phyloP scores from a whole-genome alignment of 192 early-diverging fungal genomes.

The Backusella tuberculispora region DNA sequence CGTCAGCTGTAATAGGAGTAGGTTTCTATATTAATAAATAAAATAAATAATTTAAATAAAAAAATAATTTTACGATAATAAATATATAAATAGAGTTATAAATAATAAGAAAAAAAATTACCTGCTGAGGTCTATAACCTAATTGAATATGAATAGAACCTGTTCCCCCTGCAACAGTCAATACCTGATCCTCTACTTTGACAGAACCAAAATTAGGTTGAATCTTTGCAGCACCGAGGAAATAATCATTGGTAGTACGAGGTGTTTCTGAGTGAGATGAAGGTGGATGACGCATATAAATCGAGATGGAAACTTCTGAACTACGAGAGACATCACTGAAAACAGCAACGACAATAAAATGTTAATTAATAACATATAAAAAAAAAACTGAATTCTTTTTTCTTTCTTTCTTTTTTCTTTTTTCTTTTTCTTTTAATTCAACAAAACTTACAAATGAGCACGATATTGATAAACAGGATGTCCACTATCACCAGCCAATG shows the following conservation, averaged over 20 bases:
- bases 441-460: slow-evolving; percentile 69
- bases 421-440: not conserved
- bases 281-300: slow-evolving; percentile 59
- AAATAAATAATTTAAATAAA: not conserved
- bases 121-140: slow-evolving; percentile 70
- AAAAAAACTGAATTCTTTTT: not conserved
- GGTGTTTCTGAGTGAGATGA: slow-evolving; percentile 43
- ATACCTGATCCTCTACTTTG: slow-evolving; percentile 40
- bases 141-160: slow-evolving; percentile 76
- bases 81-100: not conserved
- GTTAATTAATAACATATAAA: too few species aligned
- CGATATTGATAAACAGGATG: slow-evolving; percentile 80
- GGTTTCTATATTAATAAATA: slow-evolving; percentile 51
- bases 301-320: slow-evolving; percentile 61
- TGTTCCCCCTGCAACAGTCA: slow-evolving; percentile 54
- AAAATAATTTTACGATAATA: not conserved
- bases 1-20: slow-evolving; percentile 80
- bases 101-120: slow-evolving; percentile 25
- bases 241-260: slow-evolving; percentile 55
- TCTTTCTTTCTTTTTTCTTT: too few species aligned
- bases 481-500: slow-evolving; percentile 73
- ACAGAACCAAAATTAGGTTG: slow-evolving; percentile 53
- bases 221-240: slow-evolving; percentile 57
- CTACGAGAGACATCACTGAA: slow-evolving; percentile 64
- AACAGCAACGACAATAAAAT: not conserved